A percentile compares a stretch with the other conserved stretches of the same genome.
These are phyloP conservation scores for Aspergillus latus DNA, from an alignment of 2,329 filamentous ascomycete genomes.

Conservation along the genomic window DNA sequence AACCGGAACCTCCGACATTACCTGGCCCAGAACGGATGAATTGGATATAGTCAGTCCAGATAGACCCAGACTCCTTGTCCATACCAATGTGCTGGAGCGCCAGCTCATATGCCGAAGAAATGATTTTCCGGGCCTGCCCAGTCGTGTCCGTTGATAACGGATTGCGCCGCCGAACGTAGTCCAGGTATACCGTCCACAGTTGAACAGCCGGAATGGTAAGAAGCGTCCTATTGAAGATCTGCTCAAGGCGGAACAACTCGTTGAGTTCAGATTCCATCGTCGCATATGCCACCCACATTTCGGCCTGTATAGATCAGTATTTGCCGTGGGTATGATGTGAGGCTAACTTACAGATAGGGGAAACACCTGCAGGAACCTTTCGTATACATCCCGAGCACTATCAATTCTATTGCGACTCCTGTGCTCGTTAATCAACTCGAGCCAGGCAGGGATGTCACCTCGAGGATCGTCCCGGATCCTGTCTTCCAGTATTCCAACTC, in stretches of 20 bases:
- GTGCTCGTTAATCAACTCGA: conserved; percentile 81
- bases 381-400: conserved; percentile 75
- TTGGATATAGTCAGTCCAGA: conserved; percentile 94
- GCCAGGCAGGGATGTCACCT: conserved; percentile 90
- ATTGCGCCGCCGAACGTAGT: conserved; percentile 90
- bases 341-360: conserved; percentile 76
- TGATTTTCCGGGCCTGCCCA: conserved; percentile 72
- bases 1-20: conserved; percentile 76
- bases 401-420: conserved; percentile 78
- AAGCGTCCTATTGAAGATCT: conserved; percentile 78
- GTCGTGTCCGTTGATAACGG: conserved; percentile 78
- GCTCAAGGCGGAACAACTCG: conserved; percentile 75
- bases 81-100: conserved; percentile 86
- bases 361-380: conserved; percentile 83
- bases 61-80: conserved; percentile 81
- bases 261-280: conserved; percentile 87
- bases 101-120: conserved; percentile 87
- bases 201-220: conserved; percentile 77
- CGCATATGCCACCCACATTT: conserved; percentile 85
- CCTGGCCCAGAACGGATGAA: conserved; percentile 90
- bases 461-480: conserved; percentile 89
- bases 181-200: conserved; percentile 90
- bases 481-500: conserved; percentile 79
- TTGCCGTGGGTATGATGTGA: background rate
- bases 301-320: conserved; percentile 63